These are phyloP conservation scores for Trichoderma polysporum DNA, from an alignment of 2,329 filamentous ascomycete genomes.

Conservation along the genomic window DNA sequence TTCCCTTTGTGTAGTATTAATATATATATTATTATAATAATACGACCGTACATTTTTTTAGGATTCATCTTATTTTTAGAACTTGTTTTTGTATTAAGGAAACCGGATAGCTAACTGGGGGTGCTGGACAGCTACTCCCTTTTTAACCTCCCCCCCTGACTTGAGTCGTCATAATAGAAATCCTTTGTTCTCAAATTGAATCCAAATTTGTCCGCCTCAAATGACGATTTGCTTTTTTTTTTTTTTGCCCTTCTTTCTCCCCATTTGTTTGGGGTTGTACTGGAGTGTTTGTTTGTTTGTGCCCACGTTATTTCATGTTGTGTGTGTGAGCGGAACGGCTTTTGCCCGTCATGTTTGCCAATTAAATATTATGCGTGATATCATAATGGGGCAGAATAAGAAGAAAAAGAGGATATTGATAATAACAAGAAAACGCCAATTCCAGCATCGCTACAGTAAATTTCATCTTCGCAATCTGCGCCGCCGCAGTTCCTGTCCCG, in stretches of 20 bases:
- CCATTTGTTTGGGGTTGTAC: neutral
- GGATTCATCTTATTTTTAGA: too few relatives aligned
- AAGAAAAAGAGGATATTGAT: neutral
- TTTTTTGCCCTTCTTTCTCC: neutral
- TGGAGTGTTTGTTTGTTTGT: neutral
- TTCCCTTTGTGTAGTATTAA: too few relatives aligned
- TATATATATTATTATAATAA: too few relatives aligned
- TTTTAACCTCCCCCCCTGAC: too few relatives aligned
- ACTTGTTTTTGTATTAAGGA: too few relatives aligned
- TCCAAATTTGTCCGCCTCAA: neutral
- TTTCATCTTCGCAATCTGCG: constrained; percentile 31
- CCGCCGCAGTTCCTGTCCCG: constrained; percentile 33
- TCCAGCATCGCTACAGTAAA: neutral
- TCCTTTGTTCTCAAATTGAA: neutral
- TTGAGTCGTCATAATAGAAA: neutral
- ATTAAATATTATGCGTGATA: constrained; percentile 4
- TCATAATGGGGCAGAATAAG: neutral
- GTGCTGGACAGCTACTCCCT: too few relatives aligned
- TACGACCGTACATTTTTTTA: too few relatives aligned
- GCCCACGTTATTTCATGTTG: neutral
- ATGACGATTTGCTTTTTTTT: neutral
- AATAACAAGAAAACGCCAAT: neutral
- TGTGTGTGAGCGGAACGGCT: neutral
- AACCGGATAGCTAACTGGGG: too few relatives aligned
- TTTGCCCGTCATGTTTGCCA: neutral